Conservation (phyloP, 352 stramenopile genomes). For the Globisporangium barbulae region DNA sequence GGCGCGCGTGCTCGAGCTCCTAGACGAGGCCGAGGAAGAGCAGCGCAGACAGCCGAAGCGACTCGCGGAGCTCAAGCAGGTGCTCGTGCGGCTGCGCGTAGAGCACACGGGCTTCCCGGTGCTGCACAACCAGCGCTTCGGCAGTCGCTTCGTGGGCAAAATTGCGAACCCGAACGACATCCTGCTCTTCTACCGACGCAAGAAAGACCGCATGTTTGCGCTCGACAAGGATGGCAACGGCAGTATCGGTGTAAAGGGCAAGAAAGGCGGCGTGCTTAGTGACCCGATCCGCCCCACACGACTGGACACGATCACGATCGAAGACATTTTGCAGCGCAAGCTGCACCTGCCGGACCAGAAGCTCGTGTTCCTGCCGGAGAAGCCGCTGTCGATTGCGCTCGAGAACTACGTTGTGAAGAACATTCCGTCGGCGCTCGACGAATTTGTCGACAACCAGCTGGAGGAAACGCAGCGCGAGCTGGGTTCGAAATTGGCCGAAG, state of each 20-base stretch:
- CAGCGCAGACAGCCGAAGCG: constrained; percentile 24
- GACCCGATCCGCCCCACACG: constrained; percentile 61
- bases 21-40: constrained; percentile 58
- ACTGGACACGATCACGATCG: constrained; percentile 66
- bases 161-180: constrained; percentile 89
- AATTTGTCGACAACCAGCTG: constrained; percentile 67
- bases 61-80: constrained; percentile 36
- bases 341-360: constrained; percentile 63
- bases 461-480: constrained; percentile 74
- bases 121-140: constrained; percentile 87
- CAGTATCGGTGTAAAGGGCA: constrained; percentile 11
- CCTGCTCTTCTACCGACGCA: constrained; percentile 74
- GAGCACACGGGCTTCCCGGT: constrained; percentile 89
- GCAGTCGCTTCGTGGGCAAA: constrained; percentile 76
- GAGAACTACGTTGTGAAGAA: constrained; percentile 86
- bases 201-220: constrained; percentile 50
- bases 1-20: constrained; percentile 57
- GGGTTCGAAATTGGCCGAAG: constrained; percentile 29
- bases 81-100: constrained; percentile 83
- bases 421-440: constrained; percentile 69
- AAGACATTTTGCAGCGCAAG: constrained; percentile 71
- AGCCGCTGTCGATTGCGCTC: constrained; percentile 58
- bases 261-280: constrained; percentile 27
- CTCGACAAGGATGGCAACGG: constrained; percentile 37
- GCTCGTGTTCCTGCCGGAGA: constrained; percentile 73